These are phyloP conservation scores for Diaporthe sp. DNA, from an alignment of 2,329 filamentous ascomycete genomes.

Conservation along the genomic window DNA sequence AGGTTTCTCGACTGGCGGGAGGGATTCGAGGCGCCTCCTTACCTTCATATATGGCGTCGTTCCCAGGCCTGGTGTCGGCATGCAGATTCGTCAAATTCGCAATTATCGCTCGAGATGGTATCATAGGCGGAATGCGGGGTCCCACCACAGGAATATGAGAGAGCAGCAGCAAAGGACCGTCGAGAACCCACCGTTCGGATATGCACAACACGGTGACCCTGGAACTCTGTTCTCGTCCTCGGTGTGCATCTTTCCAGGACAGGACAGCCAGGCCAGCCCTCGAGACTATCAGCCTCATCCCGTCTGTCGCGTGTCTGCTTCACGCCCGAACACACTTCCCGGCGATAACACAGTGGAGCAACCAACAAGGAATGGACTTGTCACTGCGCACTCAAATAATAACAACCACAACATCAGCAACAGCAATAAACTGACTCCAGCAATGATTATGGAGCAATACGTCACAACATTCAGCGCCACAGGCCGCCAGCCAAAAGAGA, in stretches of 20 bases:
- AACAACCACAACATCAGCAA: neutral
- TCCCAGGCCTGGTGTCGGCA: constrained; percentile 30
- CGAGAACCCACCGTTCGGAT: constrained; percentile 29
- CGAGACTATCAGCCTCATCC: constrained; percentile 28
- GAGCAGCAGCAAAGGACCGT: neutral
- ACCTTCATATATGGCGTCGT: constrained; percentile 38
- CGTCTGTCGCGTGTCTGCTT: neutral
- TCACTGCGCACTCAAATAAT: neutral
- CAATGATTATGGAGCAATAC: constrained; percentile 40
- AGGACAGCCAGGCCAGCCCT: constrained; percentile 15
- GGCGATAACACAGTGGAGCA: constrained; percentile 3
- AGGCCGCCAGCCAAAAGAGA: constrained; percentile 40
- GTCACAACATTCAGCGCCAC: constrained; percentile 42
- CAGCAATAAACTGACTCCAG: neutral
- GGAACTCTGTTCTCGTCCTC: constrained; percentile 38
- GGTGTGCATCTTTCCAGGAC: constrained; percentile 26
- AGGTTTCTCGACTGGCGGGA: constrained; percentile 26
- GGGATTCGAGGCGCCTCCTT: neutral
- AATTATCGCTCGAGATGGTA: constrained; percentile 42
- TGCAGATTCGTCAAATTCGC: constrained; percentile 39
- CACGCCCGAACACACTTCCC: constrained; percentile 9
- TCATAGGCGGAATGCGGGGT: constrained; percentile 42
- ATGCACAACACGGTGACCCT: constrained; percentile 40
- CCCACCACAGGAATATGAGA: constrained; percentile 32
- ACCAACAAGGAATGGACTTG: constrained; percentile 20